phyloP scores from a whole-genome alignment of 2,329 filamentous ascomycete genomes.

The Coleophoma cylindrospora region DNA sequence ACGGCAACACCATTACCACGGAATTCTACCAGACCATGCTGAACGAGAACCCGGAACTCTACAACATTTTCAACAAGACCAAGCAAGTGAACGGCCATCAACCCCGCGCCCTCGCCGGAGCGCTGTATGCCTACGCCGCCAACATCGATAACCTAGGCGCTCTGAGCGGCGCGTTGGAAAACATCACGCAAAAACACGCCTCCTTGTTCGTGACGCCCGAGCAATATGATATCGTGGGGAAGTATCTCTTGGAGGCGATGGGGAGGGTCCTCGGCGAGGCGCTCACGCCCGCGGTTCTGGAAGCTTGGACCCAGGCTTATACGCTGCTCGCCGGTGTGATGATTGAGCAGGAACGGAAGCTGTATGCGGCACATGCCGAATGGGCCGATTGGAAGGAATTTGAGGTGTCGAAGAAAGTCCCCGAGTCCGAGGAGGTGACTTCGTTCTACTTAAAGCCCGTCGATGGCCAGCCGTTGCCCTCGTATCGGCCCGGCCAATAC shows the following conservation, averaged over 20 bases:
- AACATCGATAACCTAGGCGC: conserved; percentile 66
- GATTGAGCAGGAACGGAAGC: conserved; percentile 55
- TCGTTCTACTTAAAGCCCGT: conserved; percentile 67
- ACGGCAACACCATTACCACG: conserved; percentile 66
- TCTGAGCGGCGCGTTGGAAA: conserved; percentile 52
- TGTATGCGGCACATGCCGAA: conserved; percentile 48
- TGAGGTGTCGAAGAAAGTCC: conserved; percentile 53
- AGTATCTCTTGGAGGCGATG: conserved; percentile 64
- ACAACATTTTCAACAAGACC: conserved; percentile 65
- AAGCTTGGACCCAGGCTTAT: conserved; percentile 71
- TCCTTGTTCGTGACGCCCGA: conserved; percentile 64
- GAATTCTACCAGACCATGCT: conserved; percentile 70
- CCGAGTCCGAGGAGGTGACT: conserved; percentile 57
- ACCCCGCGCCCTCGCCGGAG: conserved; percentile 61
- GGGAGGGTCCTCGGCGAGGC: conserved; percentile 61
- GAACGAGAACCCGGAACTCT: conserved; percentile 55
- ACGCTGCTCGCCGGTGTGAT: conserved; percentile 66
- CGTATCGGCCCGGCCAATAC: conserved; percentile 68
- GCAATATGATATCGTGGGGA: conserved; percentile 67
- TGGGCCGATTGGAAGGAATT: conserved; percentile 48
- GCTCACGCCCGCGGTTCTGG: conserved; percentile 59
- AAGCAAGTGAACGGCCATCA: conserved; percentile 67
- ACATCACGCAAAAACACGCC: conserved; percentile 73
- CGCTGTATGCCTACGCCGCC: conserved; percentile 67
- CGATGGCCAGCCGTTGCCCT: conserved; percentile 52